Conservation (phyloP, 2,329 filamentous ascomycete species). For the Hymenotorrendiella dingleyae region DNA sequence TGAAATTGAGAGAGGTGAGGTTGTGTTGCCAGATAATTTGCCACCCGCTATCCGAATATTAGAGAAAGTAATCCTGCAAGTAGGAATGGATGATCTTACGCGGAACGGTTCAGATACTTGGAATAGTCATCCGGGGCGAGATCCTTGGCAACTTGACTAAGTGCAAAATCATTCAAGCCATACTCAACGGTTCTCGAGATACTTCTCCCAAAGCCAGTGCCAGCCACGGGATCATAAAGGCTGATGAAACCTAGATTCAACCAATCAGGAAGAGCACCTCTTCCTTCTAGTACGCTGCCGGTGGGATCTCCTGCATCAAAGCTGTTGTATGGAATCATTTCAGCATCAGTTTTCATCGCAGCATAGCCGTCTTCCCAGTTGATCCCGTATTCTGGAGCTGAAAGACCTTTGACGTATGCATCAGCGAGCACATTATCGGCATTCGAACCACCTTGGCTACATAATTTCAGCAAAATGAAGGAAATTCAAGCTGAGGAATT, state of each 20-base stretch:
- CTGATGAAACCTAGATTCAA: constrained; percentile 57
- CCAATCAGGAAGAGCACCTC: constrained; percentile 65
- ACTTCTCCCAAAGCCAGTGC: constrained; percentile 46
- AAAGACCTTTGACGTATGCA: constrained; percentile 62
- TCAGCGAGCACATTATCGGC: constrained; percentile 68
- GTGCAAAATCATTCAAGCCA: constrained; percentile 59
- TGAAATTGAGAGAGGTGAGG: constrained; percentile 41
- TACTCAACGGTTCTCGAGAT: constrained; percentile 63
- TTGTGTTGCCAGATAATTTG: constrained; percentile 51
- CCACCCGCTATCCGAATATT: constrained; percentile 42
- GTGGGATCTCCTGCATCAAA: constrained; percentile 44
- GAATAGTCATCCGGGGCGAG: constrained; percentile 38
- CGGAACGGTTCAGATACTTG: constrained; percentile 43
- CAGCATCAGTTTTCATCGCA: constrained; percentile 3
- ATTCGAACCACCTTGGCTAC: constrained; percentile 66
- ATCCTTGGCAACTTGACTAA: constrained; percentile 58
- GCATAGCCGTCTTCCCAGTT: constrained; percentile 51
- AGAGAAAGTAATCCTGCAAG: background rate
- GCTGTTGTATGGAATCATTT: constrained; percentile 42
- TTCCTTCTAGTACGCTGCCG: constrained; percentile 58
- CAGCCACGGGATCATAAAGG: too few species aligned
- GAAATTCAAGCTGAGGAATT: too few species aligned
- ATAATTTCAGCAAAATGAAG: too few species aligned
- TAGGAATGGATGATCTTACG: background rate
- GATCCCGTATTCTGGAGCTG: constrained; percentile 43